Evolutionary conservation across 1,139 yeast genomes (phyloP).

Genomic region (Kodamaea ohmeri): DNA sequence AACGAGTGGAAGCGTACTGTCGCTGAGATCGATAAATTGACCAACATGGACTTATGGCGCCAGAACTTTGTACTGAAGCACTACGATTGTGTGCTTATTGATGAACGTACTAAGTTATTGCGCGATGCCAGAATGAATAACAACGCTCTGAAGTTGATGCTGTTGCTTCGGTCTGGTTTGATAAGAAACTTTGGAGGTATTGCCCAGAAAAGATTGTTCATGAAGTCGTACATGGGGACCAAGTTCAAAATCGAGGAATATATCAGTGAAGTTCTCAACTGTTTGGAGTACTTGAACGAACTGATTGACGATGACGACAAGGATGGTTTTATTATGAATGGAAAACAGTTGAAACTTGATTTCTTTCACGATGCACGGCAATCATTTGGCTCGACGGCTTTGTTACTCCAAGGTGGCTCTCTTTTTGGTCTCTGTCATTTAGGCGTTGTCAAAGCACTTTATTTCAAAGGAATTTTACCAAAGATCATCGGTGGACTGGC

Average conservation of each 20-base stretch:
- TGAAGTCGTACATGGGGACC: slow-evolving; percentile 83
- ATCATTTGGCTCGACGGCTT: slow-evolving; percentile 86
- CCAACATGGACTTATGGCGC: slow-evolving; percentile 78
- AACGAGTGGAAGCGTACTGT: slow-evolving; percentile 64
- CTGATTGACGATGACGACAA: slow-evolving; percentile 29
- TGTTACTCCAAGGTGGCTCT: slow-evolving; percentile 91
- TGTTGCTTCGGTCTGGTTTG: slow-evolving; percentile 76
- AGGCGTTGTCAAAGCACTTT: slow-evolving; percentile 84
- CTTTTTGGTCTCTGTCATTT: slow-evolving; percentile 89
- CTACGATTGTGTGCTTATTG: slow-evolving; percentile 80
- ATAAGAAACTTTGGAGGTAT: slow-evolving; percentile 91
- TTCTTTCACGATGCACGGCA: slow-evolving; percentile 90
- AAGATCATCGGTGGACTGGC: slow-evolving; percentile 90
- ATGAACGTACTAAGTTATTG: slow-evolving; percentile 65
- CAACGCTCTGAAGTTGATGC: slow-evolving; percentile 60
- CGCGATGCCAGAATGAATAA: slow-evolving; percentile 58
- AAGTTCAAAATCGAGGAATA: slow-evolving; percentile 86
- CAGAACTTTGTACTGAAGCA: slow-evolving; percentile 79
- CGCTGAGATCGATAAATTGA: slow-evolving; percentile 57
- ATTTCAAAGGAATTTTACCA: slow-evolving; percentile 73
- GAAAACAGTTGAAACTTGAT: slow-evolving; percentile 65
- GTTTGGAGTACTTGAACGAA: slow-evolving; percentile 57
- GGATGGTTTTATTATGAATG: slow-evolving; percentile 42
- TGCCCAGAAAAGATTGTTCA: slow-evolving; percentile 73
- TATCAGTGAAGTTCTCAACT: slow-evolving; percentile 67